Evolutionary conservation across 257 asterid genomes (phyloP).

Genomic region (Primulina huaijiensis): DNA sequence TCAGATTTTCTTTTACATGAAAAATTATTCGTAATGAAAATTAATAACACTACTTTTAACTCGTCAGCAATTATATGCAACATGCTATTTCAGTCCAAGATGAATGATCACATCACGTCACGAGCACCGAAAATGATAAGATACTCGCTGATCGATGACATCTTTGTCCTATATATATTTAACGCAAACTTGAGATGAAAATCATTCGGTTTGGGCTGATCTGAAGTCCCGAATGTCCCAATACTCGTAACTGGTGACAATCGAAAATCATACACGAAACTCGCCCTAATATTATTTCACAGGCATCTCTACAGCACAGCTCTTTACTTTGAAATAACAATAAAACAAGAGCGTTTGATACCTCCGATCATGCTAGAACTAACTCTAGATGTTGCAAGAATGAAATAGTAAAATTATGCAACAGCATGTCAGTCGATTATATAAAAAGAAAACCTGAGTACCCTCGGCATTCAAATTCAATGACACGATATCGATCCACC

Average conservation of each 20-base stretch:
- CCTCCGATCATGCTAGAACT: not conserved
- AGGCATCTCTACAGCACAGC: not conserved
- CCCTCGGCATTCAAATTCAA: not conserved
- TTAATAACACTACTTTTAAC: too few relatives aligned
- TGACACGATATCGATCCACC: not conserved
- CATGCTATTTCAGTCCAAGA: too few relatives aligned
- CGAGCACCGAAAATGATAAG: too few relatives aligned
- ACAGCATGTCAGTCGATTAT: not conserved
- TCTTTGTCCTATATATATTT: too few relatives aligned
- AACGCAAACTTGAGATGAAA: too few relatives aligned
- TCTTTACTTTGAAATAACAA: not conserved
- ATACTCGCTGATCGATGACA: too few relatives aligned
- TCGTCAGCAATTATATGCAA: not conserved
- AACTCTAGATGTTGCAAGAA: not conserved
- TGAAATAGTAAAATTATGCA: not conserved
- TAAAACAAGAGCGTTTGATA: too few relatives aligned
- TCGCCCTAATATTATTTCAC: too few relatives aligned
- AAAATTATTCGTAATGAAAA: not conserved
- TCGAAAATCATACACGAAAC: too few relatives aligned
- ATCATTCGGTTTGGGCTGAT: not conserved
- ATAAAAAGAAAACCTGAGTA: too few relatives aligned
- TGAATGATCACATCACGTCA: too few relatives aligned
- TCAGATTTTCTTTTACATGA: not conserved
- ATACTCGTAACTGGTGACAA: not conserved
- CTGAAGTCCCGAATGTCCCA: not conserved